A percentile compares a stretch with the other conserved stretches of the same genome.
Conservation (phyloP, 2,329 filamentous ascomycete genomes). For the Stemphylium vesicarium region DNA sequence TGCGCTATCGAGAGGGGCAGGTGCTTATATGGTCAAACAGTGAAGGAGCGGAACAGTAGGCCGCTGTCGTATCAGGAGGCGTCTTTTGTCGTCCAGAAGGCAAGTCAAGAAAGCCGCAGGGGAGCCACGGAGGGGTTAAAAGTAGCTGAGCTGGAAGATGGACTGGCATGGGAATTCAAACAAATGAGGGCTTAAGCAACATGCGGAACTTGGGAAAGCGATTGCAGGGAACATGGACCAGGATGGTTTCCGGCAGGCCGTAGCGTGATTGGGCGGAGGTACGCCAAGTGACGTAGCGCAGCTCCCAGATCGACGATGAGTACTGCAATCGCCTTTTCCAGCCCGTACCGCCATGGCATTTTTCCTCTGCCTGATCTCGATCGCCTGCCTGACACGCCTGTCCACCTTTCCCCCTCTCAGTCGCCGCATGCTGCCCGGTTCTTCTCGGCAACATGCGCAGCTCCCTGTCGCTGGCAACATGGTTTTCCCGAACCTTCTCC, state of each 20-base stretch:
- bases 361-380: neutral
- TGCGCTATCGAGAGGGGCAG: neutral
- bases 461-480: neutral
- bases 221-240: constrained; percentile 5
- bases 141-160: neutral
- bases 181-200: constrained; percentile 10
- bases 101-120: neutral
- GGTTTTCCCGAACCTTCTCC: neutral
- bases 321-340: constrained; percentile 1
- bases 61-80: neutral
- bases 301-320: constrained; percentile 10
- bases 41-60: neutral
- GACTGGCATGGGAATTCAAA: constrained; percentile 17
- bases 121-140: constrained; percentile 4
- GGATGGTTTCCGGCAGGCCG: neutral
- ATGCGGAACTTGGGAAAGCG: constrained; percentile 17
- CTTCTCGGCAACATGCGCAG: neutral
- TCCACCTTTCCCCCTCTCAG: neutral
- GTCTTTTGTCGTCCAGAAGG: neutral
- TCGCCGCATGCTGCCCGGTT: neutral
- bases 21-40: neutral
- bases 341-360: neutral
- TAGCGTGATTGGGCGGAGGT: constrained; percentile 6
- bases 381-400: neutral
- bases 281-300: constrained; percentile 9